These are phyloP conservation scores for Dactylellina haptotyla DNA, from an alignment of 2,329 filamentous ascomycete genomes.

Conservation along the genomic window DNA sequence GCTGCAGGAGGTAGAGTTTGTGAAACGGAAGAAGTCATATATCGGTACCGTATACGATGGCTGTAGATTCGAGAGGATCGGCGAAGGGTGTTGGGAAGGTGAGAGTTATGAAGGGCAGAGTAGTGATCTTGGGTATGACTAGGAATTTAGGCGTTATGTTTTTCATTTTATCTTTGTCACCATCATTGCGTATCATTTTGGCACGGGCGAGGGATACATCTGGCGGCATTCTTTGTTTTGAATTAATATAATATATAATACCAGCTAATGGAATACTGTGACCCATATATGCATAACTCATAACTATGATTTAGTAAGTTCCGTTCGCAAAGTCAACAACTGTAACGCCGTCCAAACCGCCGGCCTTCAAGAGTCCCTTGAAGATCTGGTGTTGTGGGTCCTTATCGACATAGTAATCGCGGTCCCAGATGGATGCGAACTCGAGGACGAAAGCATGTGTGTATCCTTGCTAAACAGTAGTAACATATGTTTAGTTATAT, in stretches of 20 bases:
- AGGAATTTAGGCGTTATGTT: not conserved
- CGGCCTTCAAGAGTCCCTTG: constrained; percentile 58
- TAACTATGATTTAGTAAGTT: constrained; percentile 15
- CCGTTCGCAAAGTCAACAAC: constrained; percentile 62
- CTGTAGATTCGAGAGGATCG: not conserved
- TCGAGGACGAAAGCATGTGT: constrained; percentile 63
- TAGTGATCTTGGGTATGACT: not conserved
- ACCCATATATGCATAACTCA: too few relatives aligned
- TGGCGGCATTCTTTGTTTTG: too few relatives aligned
- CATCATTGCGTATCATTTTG: too few relatives aligned
- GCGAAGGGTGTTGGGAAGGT: not conserved
- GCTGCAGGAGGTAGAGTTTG: constrained; percentile 6
- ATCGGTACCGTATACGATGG: not conserved
- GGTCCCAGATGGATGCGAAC: constrained; percentile 62
- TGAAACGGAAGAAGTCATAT: not conserved
- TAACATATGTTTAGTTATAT: too few relatives aligned
- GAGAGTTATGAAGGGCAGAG: not conserved
- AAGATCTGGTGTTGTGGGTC: constrained; percentile 63
- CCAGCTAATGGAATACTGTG: too few relatives aligned
- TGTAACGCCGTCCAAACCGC: constrained; percentile 61
- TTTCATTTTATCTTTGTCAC: not conserved
- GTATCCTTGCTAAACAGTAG: constrained; percentile 63
- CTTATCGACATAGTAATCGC: constrained; percentile 63
- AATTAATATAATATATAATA: too few relatives aligned
- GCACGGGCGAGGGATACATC: not conserved